Base-by-base conservation (phyloP, 768 basidiomycete genomes). In the Termitomyces sp. region DNA sequence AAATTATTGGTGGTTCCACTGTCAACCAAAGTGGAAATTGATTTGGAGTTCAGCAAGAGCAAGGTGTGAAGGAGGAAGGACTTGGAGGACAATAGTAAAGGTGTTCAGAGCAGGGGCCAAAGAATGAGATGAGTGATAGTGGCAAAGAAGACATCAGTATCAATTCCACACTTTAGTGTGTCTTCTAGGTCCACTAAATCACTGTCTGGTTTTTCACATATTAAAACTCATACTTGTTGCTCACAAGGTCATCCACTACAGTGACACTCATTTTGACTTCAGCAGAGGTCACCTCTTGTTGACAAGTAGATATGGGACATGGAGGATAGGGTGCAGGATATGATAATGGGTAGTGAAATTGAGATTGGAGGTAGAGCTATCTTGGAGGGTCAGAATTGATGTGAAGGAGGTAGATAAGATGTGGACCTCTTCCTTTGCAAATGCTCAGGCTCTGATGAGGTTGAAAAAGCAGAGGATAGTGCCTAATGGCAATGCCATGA, bases 401-500 rank as follows among this genome's bases (percentile, higher is more conserved):
- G 12, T 25, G 11, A n/a, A 50, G n/a, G 8, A 31, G 12, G 54
- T 11, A 62, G 37, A 46, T 8, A 6, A 17, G 57, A 34, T 14
- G 55, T 73, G 57, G 45, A 86, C 85, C 78, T 93, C 90, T 56
- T 82, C 86, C 59, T 88, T 74, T 4, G 91, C 77, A 60, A 92
- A 87, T 1, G 74, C 66, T 27, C 90, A 76, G 9, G 90, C 91
- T 14, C 89, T 89, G 7, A 92, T 68, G 6, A 93, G 76, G 69
- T 91, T 78, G 51, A 90, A 77, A 70, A 91, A 92, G 68, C 89
- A 91, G 17, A 92, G 73, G 10, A 92, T 73, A 2, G 86, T 85
- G 12, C 91, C 90, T 17, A 93, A 71, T 1, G 90, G 90, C 4
- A 92, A 77, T 0, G 87, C 86, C 65, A 92, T 78, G n/a, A 93